Evolutionary conservation across 1,284 basidiomycete genomes (phyloP), one percentile per base, ranked within the genome.

Genomic region (Marasmius sp.): DNA sequence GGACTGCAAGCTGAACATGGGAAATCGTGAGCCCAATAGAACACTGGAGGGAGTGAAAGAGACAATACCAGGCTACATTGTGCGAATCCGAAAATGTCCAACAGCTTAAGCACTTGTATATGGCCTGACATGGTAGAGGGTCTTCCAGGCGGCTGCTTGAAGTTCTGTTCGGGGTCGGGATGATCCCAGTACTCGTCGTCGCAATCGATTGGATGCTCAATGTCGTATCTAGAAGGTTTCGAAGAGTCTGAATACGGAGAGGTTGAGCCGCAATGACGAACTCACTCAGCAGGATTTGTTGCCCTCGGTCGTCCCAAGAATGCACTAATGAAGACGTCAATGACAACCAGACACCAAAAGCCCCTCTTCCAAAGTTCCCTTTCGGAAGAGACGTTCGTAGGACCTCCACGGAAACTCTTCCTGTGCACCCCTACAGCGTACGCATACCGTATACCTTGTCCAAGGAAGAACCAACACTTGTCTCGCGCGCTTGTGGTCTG

Each of bases 131-230:
- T 77, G 1, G 73, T 72, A 0, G 84, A 83, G 0, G 85, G 83
- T 65, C 77, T 79, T 8, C 77, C 79, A 2, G 74, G 67, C 0
- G 89, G 89, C 66, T 85, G 84, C 60, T 77, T 68, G 67, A 84
- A 85, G 11, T 71, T 74, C 38, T 71, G 64, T 6, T 77, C 70
- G 16, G 76, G 76, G 50, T 80, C 77, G 0, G 76, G 69, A 60
- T 73, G 69, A 22, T 79, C 79, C 88, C 88, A 91, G 67, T 83
- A 88, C 67, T 89, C 89, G 68, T 92, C 91, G 65, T 91, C 87
- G 38, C 89, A 85, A 43, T 86, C 85, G 1, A 85, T 73, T 0
- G 89, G 89, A 34, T 84, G 78, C 48, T 88, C 87, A 9, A 89
- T 75, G 69, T 92, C 89, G 67, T 87, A 83, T 68, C 84, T 85